A percentile compares a stretch with the other conserved stretches of the same genome.
These are phyloP conservation scores for Kuraishia floccosa DNA, from an alignment of 805 yeast genomes.

Conservation along the genomic window DNA sequence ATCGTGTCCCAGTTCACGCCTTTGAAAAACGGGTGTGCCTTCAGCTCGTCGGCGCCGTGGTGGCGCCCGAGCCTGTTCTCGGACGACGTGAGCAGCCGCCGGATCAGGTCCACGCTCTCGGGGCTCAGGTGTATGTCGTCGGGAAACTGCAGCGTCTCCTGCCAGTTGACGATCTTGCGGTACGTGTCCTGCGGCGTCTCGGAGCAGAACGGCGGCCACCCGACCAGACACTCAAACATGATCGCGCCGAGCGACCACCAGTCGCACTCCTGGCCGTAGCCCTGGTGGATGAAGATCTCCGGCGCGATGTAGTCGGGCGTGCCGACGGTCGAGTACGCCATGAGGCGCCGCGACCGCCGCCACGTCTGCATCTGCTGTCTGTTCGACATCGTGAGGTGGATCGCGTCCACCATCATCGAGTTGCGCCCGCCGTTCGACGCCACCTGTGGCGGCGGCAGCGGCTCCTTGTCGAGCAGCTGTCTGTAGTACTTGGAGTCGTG, in stretches of 20 bases:
- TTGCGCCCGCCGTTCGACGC: conserved; percentile 40
- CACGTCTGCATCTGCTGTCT: conserved; percentile 93
- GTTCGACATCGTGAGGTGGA: conserved; percentile 89
- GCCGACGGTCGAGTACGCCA: conserved; percentile 96
- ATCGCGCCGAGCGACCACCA: conserved; percentile 98
- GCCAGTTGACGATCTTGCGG: conserved; percentile 85
- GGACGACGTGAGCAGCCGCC: conserved; percentile 63
- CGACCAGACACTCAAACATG: conserved; percentile 92
- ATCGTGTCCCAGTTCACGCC: conserved; percentile 96
- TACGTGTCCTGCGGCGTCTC: conserved; percentile 93
- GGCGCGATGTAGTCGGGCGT: conserved; percentile 97
- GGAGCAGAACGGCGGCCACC: conserved; percentile 96
- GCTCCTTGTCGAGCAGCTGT: conserved; percentile 64
- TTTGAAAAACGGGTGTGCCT: conserved; percentile 82
- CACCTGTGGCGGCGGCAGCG: conserved; percentile 10
- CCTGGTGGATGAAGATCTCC: conserved; percentile 84
- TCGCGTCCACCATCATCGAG: conserved; percentile 86
- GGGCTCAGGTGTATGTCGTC: conserved; percentile 85
- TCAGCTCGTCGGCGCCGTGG: conserved; percentile 89
- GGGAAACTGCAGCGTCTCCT: conserved; percentile 78
- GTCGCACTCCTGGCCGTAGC: conserved; percentile 94
- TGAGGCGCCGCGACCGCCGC: conserved; percentile 82
- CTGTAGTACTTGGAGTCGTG: conserved; percentile 84
- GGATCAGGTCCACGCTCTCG: conserved; percentile 79
- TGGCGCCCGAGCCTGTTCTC: conserved; percentile 77